These are phyloP conservation scores for Tilletia indica DNA, from an alignment of 1,284 basidiomycete species.

Conservation along the genomic window DNA sequence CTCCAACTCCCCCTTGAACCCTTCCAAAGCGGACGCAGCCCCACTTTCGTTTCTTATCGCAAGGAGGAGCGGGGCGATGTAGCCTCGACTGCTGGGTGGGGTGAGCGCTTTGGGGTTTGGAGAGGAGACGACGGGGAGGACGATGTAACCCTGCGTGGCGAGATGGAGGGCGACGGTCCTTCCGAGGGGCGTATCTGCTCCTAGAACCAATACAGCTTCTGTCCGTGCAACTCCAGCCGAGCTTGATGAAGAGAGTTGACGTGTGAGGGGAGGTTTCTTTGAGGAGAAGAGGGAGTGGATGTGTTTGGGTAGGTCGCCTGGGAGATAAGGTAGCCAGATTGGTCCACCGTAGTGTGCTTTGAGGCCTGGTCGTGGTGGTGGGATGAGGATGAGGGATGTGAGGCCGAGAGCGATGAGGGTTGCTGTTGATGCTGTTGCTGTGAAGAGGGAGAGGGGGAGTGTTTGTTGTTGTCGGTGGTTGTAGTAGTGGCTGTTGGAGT, in stretches of 20 bases:
- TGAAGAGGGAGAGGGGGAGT: neutral
- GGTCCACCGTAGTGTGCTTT: conserved; percentile 5
- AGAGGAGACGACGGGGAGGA: conserved; percentile 45
- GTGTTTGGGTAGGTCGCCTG: neutral
- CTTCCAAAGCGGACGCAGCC: conserved; percentile 6
- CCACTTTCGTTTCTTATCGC: neutral
- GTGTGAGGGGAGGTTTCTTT: too few relatives aligned
- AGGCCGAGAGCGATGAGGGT: neutral
- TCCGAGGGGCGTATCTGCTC: conserved; percentile 51
- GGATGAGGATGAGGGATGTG: neutral
- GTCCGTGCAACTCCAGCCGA: neutral
- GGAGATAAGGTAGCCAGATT: conserved; percentile 7
- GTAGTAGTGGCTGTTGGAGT: neutral
- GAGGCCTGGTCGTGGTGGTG: neutral
- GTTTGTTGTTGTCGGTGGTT: neutral
- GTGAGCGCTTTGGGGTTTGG: conserved; percentile 34
- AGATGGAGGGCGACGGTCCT: conserved; percentile 42
- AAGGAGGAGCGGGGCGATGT: conserved; percentile 41
- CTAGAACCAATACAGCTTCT: conserved; percentile 39
- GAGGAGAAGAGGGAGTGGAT: too few relatives aligned
- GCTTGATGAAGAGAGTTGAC: neutral
- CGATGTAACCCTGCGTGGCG: conserved; percentile 44
- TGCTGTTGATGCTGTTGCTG: neutral
- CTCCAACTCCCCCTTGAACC: conserved; percentile 27
- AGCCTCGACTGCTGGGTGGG: conserved; percentile 43